Percentiles rank a stretch among this genome's conserved stretches.
phyloP scores from a whole-genome alignment of 1,139 yeast genomes.

The Magnusiomyces clavatus region DNA sequence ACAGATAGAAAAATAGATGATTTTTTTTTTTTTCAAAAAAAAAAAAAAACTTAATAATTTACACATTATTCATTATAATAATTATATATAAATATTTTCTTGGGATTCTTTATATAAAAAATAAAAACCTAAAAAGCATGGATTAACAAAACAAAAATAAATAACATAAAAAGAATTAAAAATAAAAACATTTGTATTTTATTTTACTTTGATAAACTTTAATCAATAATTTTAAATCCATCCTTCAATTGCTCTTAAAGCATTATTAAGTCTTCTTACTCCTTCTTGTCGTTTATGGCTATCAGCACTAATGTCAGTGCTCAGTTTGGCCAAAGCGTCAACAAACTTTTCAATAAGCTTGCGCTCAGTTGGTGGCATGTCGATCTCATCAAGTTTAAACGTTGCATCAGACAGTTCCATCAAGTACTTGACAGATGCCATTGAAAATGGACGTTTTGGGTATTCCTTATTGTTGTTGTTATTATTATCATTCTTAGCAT shows the following conservation, averaged over 20 bases:
- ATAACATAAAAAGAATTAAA: no score
- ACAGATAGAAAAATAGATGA: no score
- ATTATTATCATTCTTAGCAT: not conserved
- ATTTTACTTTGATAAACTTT: not conserved
- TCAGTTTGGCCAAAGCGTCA: conserved; percentile 73
- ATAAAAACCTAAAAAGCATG: no score
- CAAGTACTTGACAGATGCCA: conserved; percentile 24
- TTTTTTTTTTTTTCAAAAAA: no score
- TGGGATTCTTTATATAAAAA: no score
- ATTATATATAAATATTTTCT: no score
- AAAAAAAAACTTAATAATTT: no score
- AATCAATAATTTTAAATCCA: conserved; percentile 32
- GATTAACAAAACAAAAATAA: no score
- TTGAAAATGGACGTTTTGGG: conserved; percentile 20
- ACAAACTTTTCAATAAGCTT: conserved; percentile 75
- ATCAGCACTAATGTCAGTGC: conserved; percentile 84
- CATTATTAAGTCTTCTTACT: conserved; percentile 68
- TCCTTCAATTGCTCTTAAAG: conserved; percentile 80
- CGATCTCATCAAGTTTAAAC: conserved; percentile 60
- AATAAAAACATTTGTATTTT: no score
- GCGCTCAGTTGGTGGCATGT: conserved; percentile 69
- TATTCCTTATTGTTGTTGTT: not conserved
- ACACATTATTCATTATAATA: no score
- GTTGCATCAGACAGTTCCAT: conserved; percentile 22
- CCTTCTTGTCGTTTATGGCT: conserved; percentile 75